Percentiles rank a stretch among this genome's conserved stretches.
These are phyloP conservation scores for Albatrellus ellisii DNA, from an alignment of 768 basidiomycete species.

Conservation along the genomic window DNA sequence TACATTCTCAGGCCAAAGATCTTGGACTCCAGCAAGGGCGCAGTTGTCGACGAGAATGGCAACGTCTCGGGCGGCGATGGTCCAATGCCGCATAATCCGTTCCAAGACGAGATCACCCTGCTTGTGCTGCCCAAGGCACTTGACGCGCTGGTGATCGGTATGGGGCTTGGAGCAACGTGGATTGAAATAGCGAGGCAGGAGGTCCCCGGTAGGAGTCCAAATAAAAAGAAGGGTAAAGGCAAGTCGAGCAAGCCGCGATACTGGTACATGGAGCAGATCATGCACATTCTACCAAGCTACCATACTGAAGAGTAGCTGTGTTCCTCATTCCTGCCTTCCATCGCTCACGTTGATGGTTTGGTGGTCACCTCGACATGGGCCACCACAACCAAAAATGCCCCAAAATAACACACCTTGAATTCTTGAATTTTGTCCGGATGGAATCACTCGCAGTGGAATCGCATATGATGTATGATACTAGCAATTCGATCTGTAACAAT, in stretches of 20 bases:
- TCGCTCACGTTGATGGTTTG: neutral
- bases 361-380: neutral
- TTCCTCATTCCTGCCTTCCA: neutral
- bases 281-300: slow-evolving; percentile 41
- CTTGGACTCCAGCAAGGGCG: slow-evolving; percentile 25
- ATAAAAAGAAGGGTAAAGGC: slow-evolving; percentile 13
- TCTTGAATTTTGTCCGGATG: too few species aligned
- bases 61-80: too few species aligned
- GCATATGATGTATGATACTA: too few species aligned
- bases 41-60: slow-evolving; percentile 15
- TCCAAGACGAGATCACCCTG: slow-evolving; percentile 45
- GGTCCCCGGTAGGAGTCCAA: slow-evolving; percentile 8
- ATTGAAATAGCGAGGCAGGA: slow-evolving; percentile 44
- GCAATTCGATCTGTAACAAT: too few species aligned
- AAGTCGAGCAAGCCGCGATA: slow-evolving; percentile 23
- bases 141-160: slow-evolving; percentile 30
- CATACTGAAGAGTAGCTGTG: slow-evolving; percentile 20
- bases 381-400: neutral
- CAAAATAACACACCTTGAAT: neutral
- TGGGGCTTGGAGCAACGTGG: slow-evolving; percentile 55
- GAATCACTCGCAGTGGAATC: neutral
- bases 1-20: slow-evolving; percentile 25
- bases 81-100: slow-evolving; percentile 40
- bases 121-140: slow-evolving; percentile 31
- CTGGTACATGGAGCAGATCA: slow-evolving; percentile 52